Evolutionary conservation across 305 asterid genomes (phyloP).

Genomic region (Solanum hybrid): DNA sequence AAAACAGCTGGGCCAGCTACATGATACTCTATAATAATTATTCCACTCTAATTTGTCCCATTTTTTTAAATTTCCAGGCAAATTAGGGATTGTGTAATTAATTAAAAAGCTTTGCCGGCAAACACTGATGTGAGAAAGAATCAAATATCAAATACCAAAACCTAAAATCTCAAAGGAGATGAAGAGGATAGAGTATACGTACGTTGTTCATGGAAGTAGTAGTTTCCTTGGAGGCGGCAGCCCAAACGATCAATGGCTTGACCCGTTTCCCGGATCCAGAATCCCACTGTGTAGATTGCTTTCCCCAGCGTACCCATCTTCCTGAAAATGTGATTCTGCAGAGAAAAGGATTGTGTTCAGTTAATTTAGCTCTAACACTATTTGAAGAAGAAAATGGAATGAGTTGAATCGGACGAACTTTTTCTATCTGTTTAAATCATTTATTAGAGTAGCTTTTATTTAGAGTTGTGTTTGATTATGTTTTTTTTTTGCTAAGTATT

Average conservation of each 20-base stretch:
- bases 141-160: not conserved
- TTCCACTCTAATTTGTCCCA: not conserved
- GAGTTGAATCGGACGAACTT: not conserved
- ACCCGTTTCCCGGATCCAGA: conserved; percentile 96
- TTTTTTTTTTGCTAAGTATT: too few species aligned
- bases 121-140: not conserved
- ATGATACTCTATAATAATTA: not conserved
- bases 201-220: conserved; percentile 78
- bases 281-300: conserved; percentile 83
- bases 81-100: not conserved
- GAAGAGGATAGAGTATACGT: not conserved
- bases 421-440: not conserved
- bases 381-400: not conserved
- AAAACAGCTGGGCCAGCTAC: not conserved
- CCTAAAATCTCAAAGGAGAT: not conserved
- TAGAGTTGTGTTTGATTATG: not conserved
- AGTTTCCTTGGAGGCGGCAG: conserved; percentile 84
- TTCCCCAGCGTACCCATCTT: conserved; percentile 59
- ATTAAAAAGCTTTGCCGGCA: not conserved
- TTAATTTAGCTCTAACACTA: not conserved
- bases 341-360: not conserved
- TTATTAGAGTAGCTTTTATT: not conserved
- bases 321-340: not conserved
- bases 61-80: not conserved
- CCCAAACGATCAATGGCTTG: conserved; percentile 99